Conservation (phyloP, 179 eudicot species). For the Beta corolliflora region DNA sequence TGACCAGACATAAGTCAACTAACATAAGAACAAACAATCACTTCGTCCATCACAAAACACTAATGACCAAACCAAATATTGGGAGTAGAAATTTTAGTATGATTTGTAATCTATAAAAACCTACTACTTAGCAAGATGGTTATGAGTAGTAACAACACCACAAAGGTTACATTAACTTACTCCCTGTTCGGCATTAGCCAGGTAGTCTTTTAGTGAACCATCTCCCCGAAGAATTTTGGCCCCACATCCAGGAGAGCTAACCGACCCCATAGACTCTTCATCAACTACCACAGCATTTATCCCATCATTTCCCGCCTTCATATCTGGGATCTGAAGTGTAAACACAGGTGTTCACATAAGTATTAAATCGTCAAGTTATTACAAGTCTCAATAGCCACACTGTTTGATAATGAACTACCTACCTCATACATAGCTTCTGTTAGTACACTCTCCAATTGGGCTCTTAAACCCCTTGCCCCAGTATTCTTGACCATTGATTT, state of each 20-base stretch:
- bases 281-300: conserved; percentile 47
- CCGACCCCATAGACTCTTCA: conserved; percentile 42
- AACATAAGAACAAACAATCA: background rate
- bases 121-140: background rate
- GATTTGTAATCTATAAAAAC: background rate
- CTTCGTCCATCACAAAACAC: background rate
- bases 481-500: conserved; percentile 88
- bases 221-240: conserved; percentile 44
- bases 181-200: conserved; percentile 22
- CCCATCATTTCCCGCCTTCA: conserved; percentile 30
- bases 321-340: conserved; percentile 43
- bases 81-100: background rate
- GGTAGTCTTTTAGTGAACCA: conserved; percentile 38
- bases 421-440: conserved; percentile 98
- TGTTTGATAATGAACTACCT: conserved; percentile 16
- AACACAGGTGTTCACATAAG: background rate
- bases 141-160: background rate
- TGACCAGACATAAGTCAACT: background rate
- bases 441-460: conserved; percentile 76
- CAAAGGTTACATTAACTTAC: conserved; percentile 22
- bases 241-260: conserved; percentile 37
- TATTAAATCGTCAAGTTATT: background rate
- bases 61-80: background rate
- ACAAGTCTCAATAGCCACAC: conserved; percentile 2
- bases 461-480: conserved; percentile 90